Percentiles rank a stretch among this genome's conserved stretches.
Conservation (phyloP, 2,329 filamentous ascomycete genomes). For the Trichoderma atroviride region DNA sequence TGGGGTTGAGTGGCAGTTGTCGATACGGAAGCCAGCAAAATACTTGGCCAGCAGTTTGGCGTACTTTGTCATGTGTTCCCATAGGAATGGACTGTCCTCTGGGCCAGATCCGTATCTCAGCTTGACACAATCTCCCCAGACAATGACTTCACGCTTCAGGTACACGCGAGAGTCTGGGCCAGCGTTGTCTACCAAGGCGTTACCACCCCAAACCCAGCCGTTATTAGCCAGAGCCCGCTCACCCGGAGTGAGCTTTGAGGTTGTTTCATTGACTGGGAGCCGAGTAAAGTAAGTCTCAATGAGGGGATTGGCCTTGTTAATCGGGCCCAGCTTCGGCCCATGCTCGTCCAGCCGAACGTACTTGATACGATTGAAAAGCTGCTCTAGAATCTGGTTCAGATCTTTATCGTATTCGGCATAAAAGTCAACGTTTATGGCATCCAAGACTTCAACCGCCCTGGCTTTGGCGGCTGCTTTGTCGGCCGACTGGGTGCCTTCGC, state of each 20-base stretch:
- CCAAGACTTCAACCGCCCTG: slow-evolving; percentile 66
- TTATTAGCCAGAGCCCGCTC: slow-evolving; percentile 89
- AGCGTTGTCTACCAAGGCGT: slow-evolving; percentile 91
- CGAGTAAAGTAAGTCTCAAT: slow-evolving; percentile 96
- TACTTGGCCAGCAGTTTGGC: slow-evolving; percentile 91
- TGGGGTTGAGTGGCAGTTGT: slow-evolving; percentile 97
- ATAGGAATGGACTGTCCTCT: slow-evolving; percentile 87
- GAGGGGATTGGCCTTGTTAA: slow-evolving; percentile 75
- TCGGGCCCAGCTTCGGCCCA: slow-evolving; percentile 81
- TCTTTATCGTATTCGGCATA: slow-evolving; percentile 93
- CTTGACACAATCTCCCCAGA: slow-evolving; percentile 99
- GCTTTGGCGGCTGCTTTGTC: slow-evolving; percentile 55
- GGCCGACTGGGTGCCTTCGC: slow-evolving; percentile 45
- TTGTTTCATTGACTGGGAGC: slow-evolving; percentile 76
- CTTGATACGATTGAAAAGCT: slow-evolving; percentile 92
- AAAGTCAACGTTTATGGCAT: slow-evolving; percentile 83
- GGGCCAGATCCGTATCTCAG: slow-evolving; percentile 81
- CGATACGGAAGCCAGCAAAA: slow-evolving; percentile 93
- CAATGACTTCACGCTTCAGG: slow-evolving; percentile 91
- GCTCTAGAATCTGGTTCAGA: slow-evolving; percentile 78
- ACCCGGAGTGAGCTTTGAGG: slow-evolving; percentile 72
- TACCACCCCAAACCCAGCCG: slow-evolving; percentile 98
- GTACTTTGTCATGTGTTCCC: slow-evolving; percentile 95
- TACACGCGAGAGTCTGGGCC: slow-evolving; percentile 90
- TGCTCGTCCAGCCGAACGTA: slow-evolving; percentile 92